Evolutionary conservation across 305 asterid species (phyloP).

Genomic region (Fraxinus nigra): DNA sequence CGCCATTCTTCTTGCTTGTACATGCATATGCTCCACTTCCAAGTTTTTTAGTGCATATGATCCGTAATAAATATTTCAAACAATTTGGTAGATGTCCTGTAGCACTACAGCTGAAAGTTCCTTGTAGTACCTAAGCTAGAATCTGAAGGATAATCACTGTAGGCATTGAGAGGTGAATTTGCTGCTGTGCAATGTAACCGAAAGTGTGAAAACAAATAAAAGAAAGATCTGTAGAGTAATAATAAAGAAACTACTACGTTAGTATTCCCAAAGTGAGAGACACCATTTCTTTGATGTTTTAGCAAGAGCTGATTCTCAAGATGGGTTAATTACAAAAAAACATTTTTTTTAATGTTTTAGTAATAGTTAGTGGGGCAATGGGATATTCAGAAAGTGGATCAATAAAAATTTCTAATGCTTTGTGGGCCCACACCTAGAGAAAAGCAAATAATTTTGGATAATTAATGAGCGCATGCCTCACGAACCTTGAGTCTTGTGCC

Average conservation of each 20-base stretch:
- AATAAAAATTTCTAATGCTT: neutral
- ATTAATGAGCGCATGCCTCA: neutral
- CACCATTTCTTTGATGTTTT: neutral
- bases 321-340: neutral
- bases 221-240: neutral
- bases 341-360: neutral
- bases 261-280: neutral
- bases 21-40: constrained; percentile 92
- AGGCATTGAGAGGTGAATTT: neutral
- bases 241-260: neutral
- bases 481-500: neutral
- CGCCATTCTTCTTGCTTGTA: constrained; percentile 36
- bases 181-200: neutral
- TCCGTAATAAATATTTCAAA: neutral
- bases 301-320: neutral
- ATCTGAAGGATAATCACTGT: neutral
- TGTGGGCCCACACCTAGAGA: neutral
- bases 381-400: neutral
- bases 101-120: neutral
- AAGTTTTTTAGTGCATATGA: constrained; percentile 29
- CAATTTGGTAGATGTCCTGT: constrained; percentile 9
- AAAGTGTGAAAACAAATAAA: neutral
- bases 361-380: neutral
- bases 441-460: neutral
- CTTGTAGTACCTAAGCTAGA: constrained; percentile 9